Conservation (phyloP, 768 basidiomycete genomes). For the Austroboletus eburneus region DNA sequence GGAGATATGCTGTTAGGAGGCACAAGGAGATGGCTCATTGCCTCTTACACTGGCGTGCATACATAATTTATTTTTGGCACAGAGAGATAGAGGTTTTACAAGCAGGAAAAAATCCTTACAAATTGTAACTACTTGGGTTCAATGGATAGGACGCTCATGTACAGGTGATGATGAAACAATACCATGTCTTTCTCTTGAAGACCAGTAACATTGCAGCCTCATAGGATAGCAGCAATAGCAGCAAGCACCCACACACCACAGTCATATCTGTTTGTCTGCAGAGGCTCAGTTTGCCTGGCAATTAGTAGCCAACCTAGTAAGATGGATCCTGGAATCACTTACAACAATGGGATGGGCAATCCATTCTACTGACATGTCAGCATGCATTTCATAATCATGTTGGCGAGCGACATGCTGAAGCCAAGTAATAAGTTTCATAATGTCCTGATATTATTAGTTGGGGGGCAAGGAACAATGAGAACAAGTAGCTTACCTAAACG, state of each 20-base stretch:
- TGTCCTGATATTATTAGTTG: neutral
- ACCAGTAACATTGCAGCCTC: neutral
- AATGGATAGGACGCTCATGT: too few relatives aligned
- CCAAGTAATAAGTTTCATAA: conserved; percentile 3
- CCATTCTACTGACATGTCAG: conserved; percentile 5
- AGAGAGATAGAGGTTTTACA: too few relatives aligned
- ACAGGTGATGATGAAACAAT: too few relatives aligned
- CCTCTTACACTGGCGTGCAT: too few relatives aligned
- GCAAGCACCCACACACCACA: conserved; percentile 2
- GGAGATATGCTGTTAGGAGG: too few relatives aligned
- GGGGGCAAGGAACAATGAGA: neutral
- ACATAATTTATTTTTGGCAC: too few relatives aligned
- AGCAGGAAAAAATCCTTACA: too few relatives aligned
- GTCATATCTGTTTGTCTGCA: neutral
- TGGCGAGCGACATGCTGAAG: neutral
- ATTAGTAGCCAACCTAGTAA: too few relatives aligned
- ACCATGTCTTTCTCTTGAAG: too few relatives aligned
- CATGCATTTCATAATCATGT: neutral
- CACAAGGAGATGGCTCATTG: too few relatives aligned
- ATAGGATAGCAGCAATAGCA: too few relatives aligned
- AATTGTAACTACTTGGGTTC: too few relatives aligned
- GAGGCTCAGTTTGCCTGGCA: neutral
- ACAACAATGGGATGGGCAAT: neutral
- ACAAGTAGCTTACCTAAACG: neutral
- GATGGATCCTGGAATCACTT: neutral